Evolutionary conservation across 2,329 filamentous ascomycete species (phyloP).

Genomic region (Pestalotiopsis sp.): DNA sequence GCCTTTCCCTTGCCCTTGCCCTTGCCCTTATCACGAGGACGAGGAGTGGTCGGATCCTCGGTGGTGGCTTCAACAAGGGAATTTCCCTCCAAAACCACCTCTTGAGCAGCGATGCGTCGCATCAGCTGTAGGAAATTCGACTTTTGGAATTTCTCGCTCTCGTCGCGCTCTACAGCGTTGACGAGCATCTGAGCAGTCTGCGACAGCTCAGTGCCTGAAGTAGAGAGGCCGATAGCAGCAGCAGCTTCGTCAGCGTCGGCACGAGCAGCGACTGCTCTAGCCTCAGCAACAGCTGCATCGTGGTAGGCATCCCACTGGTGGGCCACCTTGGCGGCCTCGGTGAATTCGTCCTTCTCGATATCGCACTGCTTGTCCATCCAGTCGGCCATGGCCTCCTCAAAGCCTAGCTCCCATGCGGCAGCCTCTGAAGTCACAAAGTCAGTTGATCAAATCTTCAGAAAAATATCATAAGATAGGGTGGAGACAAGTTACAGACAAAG

Average conservation of each 20-base stretch:
- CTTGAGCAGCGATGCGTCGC: conserved; percentile 71
- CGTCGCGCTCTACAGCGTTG: conserved; percentile 68
- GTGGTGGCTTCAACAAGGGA: conserved; percentile 54
- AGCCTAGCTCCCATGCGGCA: neutral
- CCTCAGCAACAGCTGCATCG: neutral
- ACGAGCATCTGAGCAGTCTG: conserved; percentile 72
- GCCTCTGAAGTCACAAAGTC: neutral
- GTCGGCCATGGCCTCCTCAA: conserved; percentile 5
- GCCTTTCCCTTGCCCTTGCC: conserved; percentile 2
- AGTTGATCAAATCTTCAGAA: no score
- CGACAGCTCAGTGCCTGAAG: conserved; percentile 56
- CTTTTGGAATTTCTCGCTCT: conserved; percentile 75
- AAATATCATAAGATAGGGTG: no score
- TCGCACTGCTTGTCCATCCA: neutral
- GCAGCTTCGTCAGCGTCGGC: neutral
- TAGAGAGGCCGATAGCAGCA: conserved; percentile 44
- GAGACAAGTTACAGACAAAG: no score
- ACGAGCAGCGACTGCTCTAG: neutral
- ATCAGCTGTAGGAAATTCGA: conserved; percentile 78
- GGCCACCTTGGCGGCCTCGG: no score
- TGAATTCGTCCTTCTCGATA: neutral
- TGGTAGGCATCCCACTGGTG: neutral
- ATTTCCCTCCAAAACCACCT: conserved; percentile 74
- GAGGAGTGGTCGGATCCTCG: neutral
- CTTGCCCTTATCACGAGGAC: neutral